Evolutionary conservation across 2,329 filamentous ascomycete genomes (phyloP), one percentile per base, ranked within the genome.

Genomic region (Cercospora berteroae): DNA sequence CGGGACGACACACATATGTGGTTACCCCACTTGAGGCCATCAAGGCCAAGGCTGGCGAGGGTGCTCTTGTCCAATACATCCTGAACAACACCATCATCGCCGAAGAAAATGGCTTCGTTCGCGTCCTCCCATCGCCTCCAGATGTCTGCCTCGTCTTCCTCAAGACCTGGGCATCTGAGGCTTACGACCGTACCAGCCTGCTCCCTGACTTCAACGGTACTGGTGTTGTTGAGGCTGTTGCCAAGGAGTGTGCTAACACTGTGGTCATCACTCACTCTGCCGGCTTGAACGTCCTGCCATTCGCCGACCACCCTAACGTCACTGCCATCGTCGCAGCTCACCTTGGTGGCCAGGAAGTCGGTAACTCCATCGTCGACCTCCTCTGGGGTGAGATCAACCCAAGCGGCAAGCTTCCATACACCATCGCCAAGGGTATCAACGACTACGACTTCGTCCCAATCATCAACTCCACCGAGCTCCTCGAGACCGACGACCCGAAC

Each of bases 131-230:
- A 23, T 76, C 74, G 74, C 20, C 79, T 81, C 71, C 72, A 8
- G 80, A 83, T 13, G 84, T 87, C 9, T 82, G 72, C 76, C 79
- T 89, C 18, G 86, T 89, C 44, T 86, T 89, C 77, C 79, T 88
- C 66, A 89, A 88, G 84, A 85, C 75, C 9, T 84, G 78, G 76
- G 82, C 82, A 0, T 75, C 77, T 3, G 83, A 85, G 73, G 81
- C 78, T 56, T 76, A 70, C 27, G 83, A 84, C 70, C 78, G 83
- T 13, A 69, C 69, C 2, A 74, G 75, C n/a, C 75, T 84, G 2
- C 71, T 77, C 23, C 74, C 79, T 10, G 81, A 83, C 73, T 82
- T 79, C 77, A 77, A 84, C 65, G 77, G 76, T n/a, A 77, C 77
- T 5, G 71, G 57, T 13, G 72, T 77, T 7, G 72, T 77, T n/a